These are phyloP conservation scores for Thermothelomyces thermophilus DNA, from an alignment of 2,329 filamentous ascomycete genomes.

Conservation along the genomic window DNA sequence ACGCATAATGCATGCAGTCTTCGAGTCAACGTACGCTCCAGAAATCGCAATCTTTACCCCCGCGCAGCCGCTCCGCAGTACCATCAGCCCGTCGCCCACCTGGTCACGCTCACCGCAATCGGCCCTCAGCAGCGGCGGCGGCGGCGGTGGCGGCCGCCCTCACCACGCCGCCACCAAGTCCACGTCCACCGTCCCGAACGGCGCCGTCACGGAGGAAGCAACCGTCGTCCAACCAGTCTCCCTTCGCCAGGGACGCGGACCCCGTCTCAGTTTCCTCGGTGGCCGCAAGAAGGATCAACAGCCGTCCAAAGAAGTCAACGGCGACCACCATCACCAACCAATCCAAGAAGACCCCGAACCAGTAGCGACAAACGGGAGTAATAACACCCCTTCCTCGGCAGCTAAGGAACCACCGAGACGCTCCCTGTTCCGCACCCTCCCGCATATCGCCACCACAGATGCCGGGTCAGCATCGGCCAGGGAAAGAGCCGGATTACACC, in stretches of 20 bases:
- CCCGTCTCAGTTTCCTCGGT: constrained; percentile 52
- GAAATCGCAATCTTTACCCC: constrained; percentile 60
- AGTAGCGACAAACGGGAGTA: background rate
- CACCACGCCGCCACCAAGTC: constrained; percentile 4
- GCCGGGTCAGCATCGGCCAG: background rate
- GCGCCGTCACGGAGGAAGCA: constrained; percentile 41
- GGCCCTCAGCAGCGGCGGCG: too few relatives aligned
- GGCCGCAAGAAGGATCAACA: constrained; percentile 43
- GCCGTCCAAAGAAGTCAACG: constrained; percentile 10
- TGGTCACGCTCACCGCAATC: constrained; percentile 46
- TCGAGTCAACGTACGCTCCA: constrained; percentile 55
- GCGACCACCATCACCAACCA: constrained; percentile 5
- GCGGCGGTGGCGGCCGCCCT: constrained; percentile 27
- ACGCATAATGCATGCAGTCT: constrained; percentile 40
- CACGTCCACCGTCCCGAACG: constrained; percentile 12
- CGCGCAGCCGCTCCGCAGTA: constrained; percentile 37
- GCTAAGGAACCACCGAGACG: constrained; percentile 30
- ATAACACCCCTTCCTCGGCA: background rate
- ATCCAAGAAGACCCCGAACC: constrained; percentile 7
- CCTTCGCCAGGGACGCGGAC: constrained; percentile 43
- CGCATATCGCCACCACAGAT: background rate
- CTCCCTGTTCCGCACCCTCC: constrained; percentile 40
- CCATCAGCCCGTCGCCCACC: constrained; percentile 39
- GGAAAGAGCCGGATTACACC: background rate
- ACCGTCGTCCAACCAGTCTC: constrained; percentile 46